Evolutionary conservation across 139 green algal species (phyloP).

Genomic region (Spirogloea muscicola): DNA sequence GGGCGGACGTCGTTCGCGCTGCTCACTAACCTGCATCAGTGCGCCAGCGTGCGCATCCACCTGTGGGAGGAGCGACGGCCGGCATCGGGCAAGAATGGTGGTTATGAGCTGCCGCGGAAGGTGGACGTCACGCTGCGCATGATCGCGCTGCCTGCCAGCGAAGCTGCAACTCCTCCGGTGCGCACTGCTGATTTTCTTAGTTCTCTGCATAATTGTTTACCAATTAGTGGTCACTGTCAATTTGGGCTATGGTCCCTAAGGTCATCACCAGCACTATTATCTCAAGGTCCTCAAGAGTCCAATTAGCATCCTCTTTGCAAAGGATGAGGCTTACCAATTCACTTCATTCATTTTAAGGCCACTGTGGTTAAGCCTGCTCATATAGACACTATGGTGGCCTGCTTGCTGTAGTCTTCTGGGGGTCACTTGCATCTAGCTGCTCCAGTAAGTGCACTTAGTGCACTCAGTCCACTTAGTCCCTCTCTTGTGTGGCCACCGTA

Average conservation of each 20-base stretch:
- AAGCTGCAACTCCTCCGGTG: no score
- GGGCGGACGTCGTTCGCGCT: slow-evolving; percentile 1
- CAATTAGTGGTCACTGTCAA: not conserved
- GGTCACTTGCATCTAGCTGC: no score
- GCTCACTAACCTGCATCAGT: slow-evolving; percentile 9
- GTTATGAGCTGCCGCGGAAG: not conserved
- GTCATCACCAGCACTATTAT: not conserved
- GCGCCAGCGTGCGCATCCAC: slow-evolving; percentile 5
- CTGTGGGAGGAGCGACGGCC: not conserved
- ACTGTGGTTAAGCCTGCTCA: not conserved
- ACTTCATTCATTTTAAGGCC: not conserved
- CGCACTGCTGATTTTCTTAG: no score
- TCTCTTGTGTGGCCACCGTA: not conserved
- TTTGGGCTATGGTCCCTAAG: not conserved
- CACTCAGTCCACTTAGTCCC: not conserved
- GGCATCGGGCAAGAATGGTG: not conserved
- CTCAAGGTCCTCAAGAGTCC: not conserved
- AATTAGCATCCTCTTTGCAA: not conserved
- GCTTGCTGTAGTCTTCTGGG: no score
- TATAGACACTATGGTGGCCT: no score
- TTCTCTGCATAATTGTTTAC: no score
- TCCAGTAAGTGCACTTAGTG: not conserved
- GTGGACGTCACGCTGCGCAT: slow-evolving; percentile 12
- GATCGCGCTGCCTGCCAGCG: not conserved
- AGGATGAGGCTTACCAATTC: not conserved